These are phyloP conservation scores for Fusarium nodosum DNA, from an alignment of 2,329 filamentous ascomycete species.

Conservation along the genomic window DNA sequence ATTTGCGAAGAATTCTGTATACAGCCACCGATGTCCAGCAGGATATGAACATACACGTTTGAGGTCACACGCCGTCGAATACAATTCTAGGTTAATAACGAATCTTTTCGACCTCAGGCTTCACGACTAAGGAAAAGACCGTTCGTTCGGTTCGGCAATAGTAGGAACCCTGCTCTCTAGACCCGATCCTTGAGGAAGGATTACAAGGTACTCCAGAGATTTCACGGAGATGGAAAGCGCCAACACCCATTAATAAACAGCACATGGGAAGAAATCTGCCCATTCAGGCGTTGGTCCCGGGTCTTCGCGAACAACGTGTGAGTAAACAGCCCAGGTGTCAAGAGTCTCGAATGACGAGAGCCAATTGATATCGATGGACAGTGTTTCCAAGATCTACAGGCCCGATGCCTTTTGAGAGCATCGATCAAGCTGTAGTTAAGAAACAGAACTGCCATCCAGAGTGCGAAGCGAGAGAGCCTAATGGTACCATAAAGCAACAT, in stretches of 20 bases:
- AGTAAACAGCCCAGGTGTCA: slow-evolving; percentile 36
- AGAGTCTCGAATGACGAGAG: slow-evolving; percentile 34
- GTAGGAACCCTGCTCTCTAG: slow-evolving; percentile 21
- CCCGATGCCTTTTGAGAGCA: slow-evolving; percentile 3
- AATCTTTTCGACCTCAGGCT: slow-evolving; percentile 6
- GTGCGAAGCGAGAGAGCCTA: slow-evolving; percentile 9
- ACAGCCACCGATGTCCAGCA: not conserved
- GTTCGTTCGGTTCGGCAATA: slow-evolving; percentile 24
- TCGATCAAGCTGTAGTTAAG: slow-evolving; percentile 3
- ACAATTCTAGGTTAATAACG: not conserved
- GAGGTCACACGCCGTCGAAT: not conserved
- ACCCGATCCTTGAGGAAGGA: slow-evolving; percentile 20
- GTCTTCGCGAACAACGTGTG: slow-evolving; percentile 47
- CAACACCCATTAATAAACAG: slow-evolving; percentile 43
- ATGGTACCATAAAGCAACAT: slow-evolving; percentile 35
- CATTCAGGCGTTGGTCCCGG: slow-evolving; percentile 48
- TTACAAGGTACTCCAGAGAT: slow-evolving; percentile 39
- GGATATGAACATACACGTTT: not conserved
- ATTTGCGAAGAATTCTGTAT: not conserved
- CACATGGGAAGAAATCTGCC: slow-evolving; percentile 46
- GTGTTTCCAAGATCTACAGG: slow-evolving; percentile 38
- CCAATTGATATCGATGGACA: slow-evolving; percentile 20
- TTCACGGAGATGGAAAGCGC: slow-evolving; percentile 40
- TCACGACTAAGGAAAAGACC: slow-evolving; percentile 20
- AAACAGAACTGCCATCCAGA: slow-evolving; percentile 18